Evolutionary conservation across 2,329 filamentous ascomycete species (phyloP).

Genomic region (Beauveria australis): DNA sequence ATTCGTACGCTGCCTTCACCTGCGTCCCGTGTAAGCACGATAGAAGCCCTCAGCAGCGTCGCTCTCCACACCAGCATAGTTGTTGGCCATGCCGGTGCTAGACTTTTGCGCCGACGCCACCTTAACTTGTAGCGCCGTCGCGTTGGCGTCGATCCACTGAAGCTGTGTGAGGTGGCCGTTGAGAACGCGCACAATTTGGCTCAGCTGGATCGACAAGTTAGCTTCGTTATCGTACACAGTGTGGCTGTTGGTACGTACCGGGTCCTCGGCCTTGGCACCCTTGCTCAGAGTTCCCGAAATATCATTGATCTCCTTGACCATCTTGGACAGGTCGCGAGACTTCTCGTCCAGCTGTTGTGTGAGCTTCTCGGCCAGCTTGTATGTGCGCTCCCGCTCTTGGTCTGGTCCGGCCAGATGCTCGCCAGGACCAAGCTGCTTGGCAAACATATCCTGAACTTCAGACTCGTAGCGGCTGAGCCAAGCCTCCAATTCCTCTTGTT

Average conservation of each 20-base stretch:
- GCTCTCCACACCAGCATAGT: constrained; percentile 52
- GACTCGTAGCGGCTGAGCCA: constrained; percentile 88
- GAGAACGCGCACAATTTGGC: constrained; percentile 89
- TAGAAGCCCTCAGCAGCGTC: constrained; percentile 85
- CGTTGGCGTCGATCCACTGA: constrained; percentile 86
- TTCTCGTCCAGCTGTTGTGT: constrained; percentile 88
- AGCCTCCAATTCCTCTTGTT: constrained; percentile 80
- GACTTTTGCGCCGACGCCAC: constrained; percentile 76
- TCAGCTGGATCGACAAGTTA: constrained; percentile 51
- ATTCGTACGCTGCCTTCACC: constrained; percentile 30
- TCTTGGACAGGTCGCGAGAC: constrained; percentile 83
- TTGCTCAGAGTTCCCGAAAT: constrained; percentile 86
- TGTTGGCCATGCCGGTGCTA: constrained; percentile 51
- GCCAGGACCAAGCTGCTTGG: constrained; percentile 64
- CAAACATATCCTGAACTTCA: constrained; percentile 84
- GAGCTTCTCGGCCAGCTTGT: constrained; percentile 90
- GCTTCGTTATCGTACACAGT: constrained; percentile 12
- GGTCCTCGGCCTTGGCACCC: constrained; percentile 79
- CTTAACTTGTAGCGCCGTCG: constrained; percentile 72
- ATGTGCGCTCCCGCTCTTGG: constrained; percentile 90
- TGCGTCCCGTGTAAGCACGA: constrained; percentile 72
- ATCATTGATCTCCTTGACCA: constrained; percentile 97
- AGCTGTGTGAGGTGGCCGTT: constrained; percentile 88
- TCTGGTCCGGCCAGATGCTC: constrained; percentile 81
- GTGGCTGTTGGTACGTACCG: constrained; percentile 47